Conservation (phyloP, 2,329 filamentous ascomycete species). For the Pyrenophora teres region DNA sequence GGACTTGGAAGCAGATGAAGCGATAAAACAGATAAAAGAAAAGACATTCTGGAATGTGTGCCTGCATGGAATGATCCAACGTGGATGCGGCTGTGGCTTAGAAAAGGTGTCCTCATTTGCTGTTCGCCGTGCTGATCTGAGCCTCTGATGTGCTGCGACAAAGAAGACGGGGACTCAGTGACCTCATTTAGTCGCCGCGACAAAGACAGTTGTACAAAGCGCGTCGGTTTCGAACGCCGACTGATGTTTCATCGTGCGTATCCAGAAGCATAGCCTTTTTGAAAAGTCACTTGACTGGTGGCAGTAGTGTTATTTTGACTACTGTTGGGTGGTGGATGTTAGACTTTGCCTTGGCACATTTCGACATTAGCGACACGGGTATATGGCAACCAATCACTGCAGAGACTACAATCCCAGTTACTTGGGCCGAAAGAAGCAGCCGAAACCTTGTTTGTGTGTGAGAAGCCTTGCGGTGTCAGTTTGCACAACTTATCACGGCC, state of each 20-base stretch:
- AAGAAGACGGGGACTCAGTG: conserved; percentile 4
- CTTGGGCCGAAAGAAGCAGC: no score
- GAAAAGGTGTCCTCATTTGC: conserved; percentile 9
- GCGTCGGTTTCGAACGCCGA: background rate
- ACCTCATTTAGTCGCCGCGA: conserved; percentile 2
- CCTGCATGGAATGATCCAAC: background rate
- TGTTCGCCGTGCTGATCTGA: background rate
- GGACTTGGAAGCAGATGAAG: background rate
- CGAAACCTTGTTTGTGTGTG: no score
- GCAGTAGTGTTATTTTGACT: no score
- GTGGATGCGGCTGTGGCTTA: conserved; percentile 14
- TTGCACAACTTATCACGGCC: no score
- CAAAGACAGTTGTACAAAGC: conserved; percentile 10
- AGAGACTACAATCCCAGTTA: no score
- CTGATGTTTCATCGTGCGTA: background rate
- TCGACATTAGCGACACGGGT: no score
- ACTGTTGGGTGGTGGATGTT: no score
- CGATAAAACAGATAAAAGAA: conserved; percentile 7
- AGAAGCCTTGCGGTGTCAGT: no score
- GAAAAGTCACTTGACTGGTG: no score
- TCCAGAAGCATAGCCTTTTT: no score
- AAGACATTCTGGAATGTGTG: conserved; percentile 10
- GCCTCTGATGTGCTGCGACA: conserved; percentile 8
- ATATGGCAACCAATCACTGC: no score
- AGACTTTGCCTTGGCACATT: no score